Percentiles rank a stretch among this genome's conserved stretches.
These are phyloP conservation scores for Wickerhamomyces subpelliculosus DNA, from an alignment of 805 yeast species.

Conservation along the genomic window DNA sequence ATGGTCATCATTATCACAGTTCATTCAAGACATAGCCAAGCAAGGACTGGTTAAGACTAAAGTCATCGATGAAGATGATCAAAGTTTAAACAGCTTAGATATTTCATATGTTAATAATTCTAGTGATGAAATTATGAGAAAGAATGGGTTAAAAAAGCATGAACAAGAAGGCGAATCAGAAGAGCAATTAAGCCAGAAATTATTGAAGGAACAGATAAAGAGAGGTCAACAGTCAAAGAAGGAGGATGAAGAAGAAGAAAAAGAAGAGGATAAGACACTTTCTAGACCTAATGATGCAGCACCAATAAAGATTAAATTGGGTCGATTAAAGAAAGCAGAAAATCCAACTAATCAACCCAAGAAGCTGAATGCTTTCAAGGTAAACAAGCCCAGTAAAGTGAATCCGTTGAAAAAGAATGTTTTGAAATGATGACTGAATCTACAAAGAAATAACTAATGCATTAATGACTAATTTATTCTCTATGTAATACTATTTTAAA, in stretches of 20 bases:
- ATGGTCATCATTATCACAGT: constrained; percentile 66
- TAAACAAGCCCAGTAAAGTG: constrained; percentile 7
- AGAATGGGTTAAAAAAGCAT: constrained; percentile 30
- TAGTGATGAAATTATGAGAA: constrained; percentile 37
- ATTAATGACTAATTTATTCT: too few relatives aligned
- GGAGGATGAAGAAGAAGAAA: not conserved
- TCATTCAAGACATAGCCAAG: constrained; percentile 53
- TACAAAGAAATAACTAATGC: not conserved
- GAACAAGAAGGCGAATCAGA: constrained; percentile 34
- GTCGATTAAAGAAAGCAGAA: constrained; percentile 7
- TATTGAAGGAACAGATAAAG: constrained; percentile 48
- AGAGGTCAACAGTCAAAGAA: constrained; percentile 25
- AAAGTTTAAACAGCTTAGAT: constrained; percentile 30
- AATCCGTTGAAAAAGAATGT: constrained; percentile 11
- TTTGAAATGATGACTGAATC: constrained; percentile 4
- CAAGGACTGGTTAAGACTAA: constrained; percentile 50
- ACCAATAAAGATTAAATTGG: constrained; percentile 10
- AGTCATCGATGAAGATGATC: constrained; percentile 23
- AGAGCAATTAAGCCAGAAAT: constrained; percentile 34
- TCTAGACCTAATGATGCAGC: not conserved
- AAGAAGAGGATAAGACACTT: not conserved
- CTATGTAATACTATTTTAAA: constrained; percentile 1
- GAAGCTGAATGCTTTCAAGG: constrained; percentile 15
- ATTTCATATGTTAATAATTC: constrained; percentile 52
- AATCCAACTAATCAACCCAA: constrained; percentile 1